Base-by-base conservation (phyloP, 352 stramenopile genomes). In the Globisporangium nagaii region DNA sequence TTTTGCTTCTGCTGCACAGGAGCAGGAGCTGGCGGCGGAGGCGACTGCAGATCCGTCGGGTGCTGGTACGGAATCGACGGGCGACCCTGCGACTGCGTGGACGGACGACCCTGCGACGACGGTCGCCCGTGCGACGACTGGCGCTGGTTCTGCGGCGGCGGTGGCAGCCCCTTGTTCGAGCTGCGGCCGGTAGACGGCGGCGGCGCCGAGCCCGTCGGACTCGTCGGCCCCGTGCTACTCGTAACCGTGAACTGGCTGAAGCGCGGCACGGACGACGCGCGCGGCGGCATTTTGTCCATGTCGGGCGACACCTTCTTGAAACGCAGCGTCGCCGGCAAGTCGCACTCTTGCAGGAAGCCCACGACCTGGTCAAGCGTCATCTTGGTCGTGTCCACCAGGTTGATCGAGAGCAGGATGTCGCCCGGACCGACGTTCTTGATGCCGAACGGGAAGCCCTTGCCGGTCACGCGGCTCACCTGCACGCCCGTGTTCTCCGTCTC, bases 341-440 rank as follows among this genome's bases (percentile, higher is more conserved):
- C 84, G 55, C 84, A 94, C 32, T 92, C 78, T 49, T 94, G 84
- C 22, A 94, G 57, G 36, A 79, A 92, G 45, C 71, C 77, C 17
- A 94, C 84, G 53, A 92, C 84, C 58, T 94, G 71, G 64, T 94
- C 78, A 31, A 94, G 66, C 50, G 67, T 78, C 57, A 90, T 71
- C 57, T 80, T 85, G 58, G 83, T 87, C 25, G 75, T 92, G 61
- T 92, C 81, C 32, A 75, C 76, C 57, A 89, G 65, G 62, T 94
- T 94, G 63, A 94, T 91, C 19, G 79, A 88, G 9, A 94, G 73
- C 61, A 94, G 51, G 4, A 90, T 66, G 44, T 94, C 84, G 28
- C 84, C 84, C 7, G 84, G 63, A 4, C 79, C 81, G 50, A 94
- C 84, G 65, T 91, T 94, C 70, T 94, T 94, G 58, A 94, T 94